Evolutionary conservation across 495 filamentous ascomycete species (phyloP), one percentile per base, ranked within the genome.

Genomic region (Cenococcum geophilum): DNA sequence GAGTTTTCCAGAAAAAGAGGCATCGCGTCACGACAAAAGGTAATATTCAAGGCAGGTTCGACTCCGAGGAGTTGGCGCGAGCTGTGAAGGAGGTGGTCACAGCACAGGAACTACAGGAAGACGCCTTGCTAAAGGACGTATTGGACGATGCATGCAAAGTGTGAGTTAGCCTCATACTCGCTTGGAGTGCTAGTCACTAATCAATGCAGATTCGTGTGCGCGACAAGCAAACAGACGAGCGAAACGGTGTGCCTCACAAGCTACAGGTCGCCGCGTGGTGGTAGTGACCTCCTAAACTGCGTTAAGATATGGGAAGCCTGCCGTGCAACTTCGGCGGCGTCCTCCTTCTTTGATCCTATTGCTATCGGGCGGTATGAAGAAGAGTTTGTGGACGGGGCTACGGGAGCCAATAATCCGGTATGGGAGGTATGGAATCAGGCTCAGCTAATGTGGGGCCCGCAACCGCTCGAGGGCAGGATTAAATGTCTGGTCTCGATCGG

Each of bases 401-500:
- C 66, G 8, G 74, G 76, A 35, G 67, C 62, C 1, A 80, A 80
- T 64, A 82, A 82, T 56, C 79, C 79, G 20, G 65, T 80, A 42
- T 70, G 69, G n/a, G 66, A 71, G 36, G 56, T 80, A 5, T 79
- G 72, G 76, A 71, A 71, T n/a, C 64, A 81, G 65, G 79, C 77
- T 14, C 67, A 72, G 27, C 63, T 70, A 34, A 60, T 76, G 6
- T 80, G 73, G 73, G 65, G 63, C 45, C 61, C 66, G 23, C 1
- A 51, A 16, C 48, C 48, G 48, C 48, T 51, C 21, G 70, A 73
- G 56, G 62, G 65, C 4, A 73, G 64, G 22, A 63, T 79, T 37
- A 66, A 71, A 54, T 79, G 74, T 47, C 58, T 80, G 48, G 71
- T 82, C 1, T 79, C 76, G 0, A 78, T 81, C 25, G 79, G 78